Evolutionary conservation across 163 green algal species (phyloP).

Genomic region (Coccomyxa subellipsoidea): DNA sequence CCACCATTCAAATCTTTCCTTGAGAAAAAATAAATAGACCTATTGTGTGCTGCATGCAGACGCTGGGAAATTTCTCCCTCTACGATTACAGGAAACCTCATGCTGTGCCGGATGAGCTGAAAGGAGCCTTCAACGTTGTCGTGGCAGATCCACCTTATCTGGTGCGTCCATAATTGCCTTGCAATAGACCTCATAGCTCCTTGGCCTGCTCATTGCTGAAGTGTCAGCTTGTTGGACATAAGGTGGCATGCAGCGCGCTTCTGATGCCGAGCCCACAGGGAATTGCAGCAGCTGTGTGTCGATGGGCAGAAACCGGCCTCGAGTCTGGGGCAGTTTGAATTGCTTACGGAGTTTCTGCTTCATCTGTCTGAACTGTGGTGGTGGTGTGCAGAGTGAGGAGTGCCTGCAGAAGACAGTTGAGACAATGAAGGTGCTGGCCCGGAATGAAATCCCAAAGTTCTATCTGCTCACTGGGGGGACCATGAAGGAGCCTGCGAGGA

Average conservation of each 20-base stretch:
- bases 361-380: background rate
- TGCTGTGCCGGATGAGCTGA: conserved; percentile 24
- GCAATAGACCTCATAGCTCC: too few species aligned
- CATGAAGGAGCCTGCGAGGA: conserved; percentile 16
- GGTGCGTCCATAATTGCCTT: conserved; percentile 10
- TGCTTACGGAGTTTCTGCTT: too few species aligned
- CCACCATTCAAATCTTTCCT: background rate
- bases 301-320: too few species aligned
- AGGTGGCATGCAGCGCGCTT: too few species aligned
- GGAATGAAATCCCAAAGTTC: conserved; percentile 9
- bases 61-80: conserved; percentile 39
- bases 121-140: conserved; percentile 36
- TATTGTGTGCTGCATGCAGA: background rate
- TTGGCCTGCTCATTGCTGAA: too few species aligned
- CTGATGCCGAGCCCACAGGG: too few species aligned
- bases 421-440: conserved; percentile 34
- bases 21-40: background rate
- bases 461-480: conserved; percentile 35
- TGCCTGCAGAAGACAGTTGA: conserved; percentile 41
- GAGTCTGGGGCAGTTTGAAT: too few species aligned
- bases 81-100: conserved; percentile 51
- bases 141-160: conserved; percentile 54
- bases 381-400: conserved; percentile 33
- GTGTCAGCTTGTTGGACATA: too few species aligned
- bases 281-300: too few species aligned